Evolutionary conservation across 805 yeast genomes (phyloP).

Genomic region (Candida verbasci): DNA sequence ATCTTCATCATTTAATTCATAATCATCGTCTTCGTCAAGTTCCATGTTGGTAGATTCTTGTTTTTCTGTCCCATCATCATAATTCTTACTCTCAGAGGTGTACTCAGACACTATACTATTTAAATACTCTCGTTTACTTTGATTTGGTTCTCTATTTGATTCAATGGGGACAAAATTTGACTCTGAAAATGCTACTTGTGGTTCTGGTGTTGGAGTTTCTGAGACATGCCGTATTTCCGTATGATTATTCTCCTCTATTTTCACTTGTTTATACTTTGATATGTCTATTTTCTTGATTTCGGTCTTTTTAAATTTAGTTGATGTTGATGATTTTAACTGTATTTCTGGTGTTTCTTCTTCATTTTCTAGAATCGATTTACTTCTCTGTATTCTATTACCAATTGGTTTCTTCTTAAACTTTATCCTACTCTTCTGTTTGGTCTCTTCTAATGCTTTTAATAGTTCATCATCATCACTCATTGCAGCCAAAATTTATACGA

Average conservation of each 20-base stretch:
- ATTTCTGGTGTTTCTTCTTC: constrained; percentile 9
- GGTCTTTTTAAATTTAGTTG: background rate
- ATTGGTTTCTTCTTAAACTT: constrained; percentile 8
- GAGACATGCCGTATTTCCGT: constrained; percentile 2
- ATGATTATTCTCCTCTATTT: constrained; percentile 2
- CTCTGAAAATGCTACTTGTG: no score
- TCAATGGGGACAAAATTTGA: constrained; percentile 10
- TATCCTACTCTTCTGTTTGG: background rate
- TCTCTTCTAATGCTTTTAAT: constrained; percentile 1
- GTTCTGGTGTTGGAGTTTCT: no score
- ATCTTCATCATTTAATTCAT: constrained; percentile 9
- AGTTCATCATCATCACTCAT: constrained; percentile 3
- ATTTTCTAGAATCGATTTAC: constrained; percentile 15
- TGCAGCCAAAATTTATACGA: no score
- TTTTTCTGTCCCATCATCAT: constrained; percentile 11
- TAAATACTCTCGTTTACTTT: constrained; percentile 3
- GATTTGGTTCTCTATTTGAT: constrained; percentile 1
- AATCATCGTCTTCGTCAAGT: constrained; percentile 8
- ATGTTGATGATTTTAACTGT: background rate
- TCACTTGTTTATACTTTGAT: constrained; percentile 11
- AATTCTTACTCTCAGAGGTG: constrained; percentile 7
- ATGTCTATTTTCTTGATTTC: constrained; percentile 4
- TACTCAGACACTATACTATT: constrained; percentile 9
- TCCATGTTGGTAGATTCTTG: constrained; percentile 3
- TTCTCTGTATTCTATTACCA: constrained; percentile 3